Evolutionary conservation across 768 basidiomycete species (phyloP), one percentile per base, ranked within the genome.

Genomic region (Neoboletus magnificus): DNA sequence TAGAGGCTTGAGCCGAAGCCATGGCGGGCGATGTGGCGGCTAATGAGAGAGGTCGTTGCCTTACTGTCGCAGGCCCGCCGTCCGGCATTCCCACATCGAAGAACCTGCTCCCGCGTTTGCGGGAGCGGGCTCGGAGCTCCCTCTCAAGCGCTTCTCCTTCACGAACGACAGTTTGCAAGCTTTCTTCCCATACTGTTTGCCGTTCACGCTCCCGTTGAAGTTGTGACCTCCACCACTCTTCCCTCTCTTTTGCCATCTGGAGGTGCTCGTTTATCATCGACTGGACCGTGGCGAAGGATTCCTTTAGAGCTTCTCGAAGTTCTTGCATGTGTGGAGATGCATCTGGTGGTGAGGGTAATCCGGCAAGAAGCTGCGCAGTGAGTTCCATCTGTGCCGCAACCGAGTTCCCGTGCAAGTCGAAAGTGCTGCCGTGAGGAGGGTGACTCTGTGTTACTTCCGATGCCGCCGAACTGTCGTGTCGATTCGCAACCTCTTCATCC

Each of bases 101-200:
- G 46, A 83, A 76, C 43, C 79, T 72, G 64, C 84, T 87, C 49
- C 84, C 82, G 49, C 84, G 76, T 70, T 74, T 82, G 62, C 82
- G 68, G 51, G 81, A 82, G 50, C 83, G 73, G 58, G 73, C 77
- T 57, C 83, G 78, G 53, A 98, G 76, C 71, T 96, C 92, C 54
- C 74, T 74, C 74, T 98, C 95, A 22, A 95, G 78, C 11, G 77
- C 79, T 64, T 92, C 91, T 16, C 93, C 93, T 68, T 96, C 91
- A 53, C 80, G 78, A 1, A 94, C 93, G 9, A 95, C 93, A 2
- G 84, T 82, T 52, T 87, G 84, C 65, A 98, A 71, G 68, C 90
- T 95, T 73, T 93, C 87, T 72, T 96, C 94, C 95, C 95, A 98
- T 27, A 93, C 76, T 12, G 66, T 74, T 64, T 85, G 84, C 25